Evolutionary conservation across 208 protist species (phyloP), one percentile per base, ranked within the genome.

Genomic region (Balamuthia mandrillaris): DNA sequence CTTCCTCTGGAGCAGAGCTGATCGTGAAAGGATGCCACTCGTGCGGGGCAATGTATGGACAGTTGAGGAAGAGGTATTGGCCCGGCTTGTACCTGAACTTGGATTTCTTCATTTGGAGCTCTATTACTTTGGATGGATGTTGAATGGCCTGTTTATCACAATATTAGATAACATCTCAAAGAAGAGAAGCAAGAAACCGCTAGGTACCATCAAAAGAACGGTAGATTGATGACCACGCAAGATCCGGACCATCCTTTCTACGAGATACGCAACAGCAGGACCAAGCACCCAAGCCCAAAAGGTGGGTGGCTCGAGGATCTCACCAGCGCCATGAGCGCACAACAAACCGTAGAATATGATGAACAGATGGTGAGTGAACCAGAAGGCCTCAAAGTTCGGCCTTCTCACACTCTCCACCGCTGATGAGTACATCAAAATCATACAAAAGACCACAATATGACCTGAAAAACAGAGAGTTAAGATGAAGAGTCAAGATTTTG

Each of bases 11-110:
- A 93, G 42, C 89, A 58, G 91, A 94, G 0, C 91, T 93, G 58
- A 96, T 95, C 4, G 94, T 96, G 63, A 96, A 96, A 7, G 94
- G 94, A 87, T 96, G 94, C 94, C 94, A 96, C 88, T 96, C 91
- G 24, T 91, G 63, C 3, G 49, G 31, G 10, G 87, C 86, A 60
- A 96, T 90, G 47, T 88, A 74, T 10, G 94, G 94, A 56, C 91
- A 94, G 85, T 96, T 93, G 6, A 96, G 41, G 85, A 95, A 96
- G 1, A 93, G 51, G 52, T 96, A 96, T 88, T 95, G 93, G 45
- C 94, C 94, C 4, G 94, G 68, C 66, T 93, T 79, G 58, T 93
- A 91, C 31, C 81, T 87, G 29, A 94, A 91, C 6, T 54, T 72
- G 14, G 63, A 42, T 24, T 86, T 89, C 42, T 84, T 85, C 58